Base-by-base conservation (phyloP, 148 eudicot genomes). In the Nepenthes gracilis region DNA sequence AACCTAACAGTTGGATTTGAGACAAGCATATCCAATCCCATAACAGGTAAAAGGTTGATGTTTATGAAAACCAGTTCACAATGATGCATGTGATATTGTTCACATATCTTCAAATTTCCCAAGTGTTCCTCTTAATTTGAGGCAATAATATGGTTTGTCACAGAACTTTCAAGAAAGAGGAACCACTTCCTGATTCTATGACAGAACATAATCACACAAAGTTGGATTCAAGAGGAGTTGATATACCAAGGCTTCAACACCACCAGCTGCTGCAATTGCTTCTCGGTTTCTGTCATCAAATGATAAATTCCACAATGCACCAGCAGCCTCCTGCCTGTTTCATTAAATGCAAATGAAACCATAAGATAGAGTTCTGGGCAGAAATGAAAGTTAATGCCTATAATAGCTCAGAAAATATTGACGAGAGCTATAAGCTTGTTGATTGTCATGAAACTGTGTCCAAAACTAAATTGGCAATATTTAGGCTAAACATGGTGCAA, bases 291-390 rank as follows among this genome's bases (percentile, higher is more conserved):
- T 80, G 58, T 93, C 98, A 76, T 93, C 96, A 76, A 88, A 93
- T 36, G 98, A 88, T 65, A 93, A 76, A 69, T 93, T 93, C 99
- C 96, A 93, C 69, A 93, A 78, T 53, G 99, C 99, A 61, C 96
- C 96, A 77, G 99, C 99, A 71, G 99, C 95, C 78, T 93, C 99
- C 80, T 93, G 96, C 80, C 99, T 93, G 79, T 68, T 49, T 5
- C 10, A 5, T 49, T 3, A 40, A 4, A 8, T 40, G 12, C 10
- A 49, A 49, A 49, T 10, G 53, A 49, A 49, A 49, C 53, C 3
- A 49, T 10, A 6, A 10, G 53, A 11, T 11, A 49, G 2, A 49
- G 13, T 5, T n/a, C 12, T 10, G 10, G 11, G 6, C 6, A 49
- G 13, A 49, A 10, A 11, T 2, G 53, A 11, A 49, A 1, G 13